Evolutionary conservation across 192 early-diverging fungal genomes (phyloP).

Genomic region (Coemansia furcata): DNA sequence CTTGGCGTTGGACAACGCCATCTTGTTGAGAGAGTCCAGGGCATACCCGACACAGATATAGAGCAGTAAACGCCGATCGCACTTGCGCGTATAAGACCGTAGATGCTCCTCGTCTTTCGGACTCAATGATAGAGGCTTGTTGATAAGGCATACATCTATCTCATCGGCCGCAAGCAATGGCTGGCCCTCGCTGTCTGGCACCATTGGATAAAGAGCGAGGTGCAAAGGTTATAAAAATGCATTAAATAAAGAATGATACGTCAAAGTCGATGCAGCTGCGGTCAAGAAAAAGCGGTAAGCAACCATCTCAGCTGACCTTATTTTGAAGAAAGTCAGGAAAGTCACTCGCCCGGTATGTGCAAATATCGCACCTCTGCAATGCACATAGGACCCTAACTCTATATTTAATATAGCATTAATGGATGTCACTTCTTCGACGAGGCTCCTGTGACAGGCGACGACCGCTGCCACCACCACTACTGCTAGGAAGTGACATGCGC

Average conservation of each 20-base stretch:
- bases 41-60: conserved; percentile 46
- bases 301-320: background rate
- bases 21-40: conserved; percentile 44
- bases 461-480: background rate
- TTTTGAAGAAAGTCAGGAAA: background rate
- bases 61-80: conserved; percentile 40
- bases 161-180: background rate
- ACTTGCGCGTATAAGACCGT: conserved; percentile 32
- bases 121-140: conserved; percentile 19
- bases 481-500: background rate
- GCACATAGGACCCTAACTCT: background rate
- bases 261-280: background rate
- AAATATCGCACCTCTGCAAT: background rate
- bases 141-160: conserved; percentile 7
- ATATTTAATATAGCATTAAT: background rate
- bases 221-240: background rate
- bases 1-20: conserved; percentile 45
- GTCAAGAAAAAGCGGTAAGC: background rate
- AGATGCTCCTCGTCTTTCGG: conserved; percentile 24
- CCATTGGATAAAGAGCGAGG: background rate
- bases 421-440: background rate
- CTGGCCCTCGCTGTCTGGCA: background rate
- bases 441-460: background rate
- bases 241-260: background rate
- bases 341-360: background rate